Percentiles rank a stretch among this genome's conserved stretches.
Conservation (phyloP, 2,329 filamentous ascomycete species). For the Aspergillus glaucus region DNA sequence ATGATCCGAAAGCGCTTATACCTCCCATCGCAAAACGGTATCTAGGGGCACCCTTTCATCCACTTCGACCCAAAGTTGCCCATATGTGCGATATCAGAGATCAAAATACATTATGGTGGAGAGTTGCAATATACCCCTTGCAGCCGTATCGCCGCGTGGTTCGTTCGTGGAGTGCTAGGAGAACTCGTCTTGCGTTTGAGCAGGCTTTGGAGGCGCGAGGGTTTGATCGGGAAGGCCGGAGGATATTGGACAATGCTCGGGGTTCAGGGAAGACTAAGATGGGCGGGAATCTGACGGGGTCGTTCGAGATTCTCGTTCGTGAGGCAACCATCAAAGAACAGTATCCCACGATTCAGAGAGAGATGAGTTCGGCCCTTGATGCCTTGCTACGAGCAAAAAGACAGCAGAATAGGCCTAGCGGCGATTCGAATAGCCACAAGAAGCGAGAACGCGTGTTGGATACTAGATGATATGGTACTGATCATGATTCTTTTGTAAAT, state of each 20-base stretch:
- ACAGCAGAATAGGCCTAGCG: not conserved
- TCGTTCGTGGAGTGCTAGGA: conserved; percentile 41
- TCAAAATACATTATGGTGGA: conserved; percentile 44
- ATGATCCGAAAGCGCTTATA: conserved; percentile 15
- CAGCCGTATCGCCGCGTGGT: conserved; percentile 35
- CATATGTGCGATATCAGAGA: conserved; percentile 33
- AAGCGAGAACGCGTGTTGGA: no score
- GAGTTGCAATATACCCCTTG: conserved; percentile 28
- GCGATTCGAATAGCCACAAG: no score
- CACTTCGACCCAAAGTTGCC: conserved; percentile 32
- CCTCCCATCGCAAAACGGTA: conserved; percentile 27
- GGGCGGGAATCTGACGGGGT: conserved; percentile 27
- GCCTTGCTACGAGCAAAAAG: conserved; percentile 5
- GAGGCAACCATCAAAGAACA: conserved; percentile 6
- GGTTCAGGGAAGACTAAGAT: not conserved
- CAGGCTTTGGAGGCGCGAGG: conserved; percentile 42
- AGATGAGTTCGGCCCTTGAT: conserved; percentile 11
- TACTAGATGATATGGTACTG: not conserved
- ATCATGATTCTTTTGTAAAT: not conserved
- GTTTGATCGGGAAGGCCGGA: conserved; percentile 32
- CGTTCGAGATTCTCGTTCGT: conserved; percentile 25
- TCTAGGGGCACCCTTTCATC: conserved; percentile 21
- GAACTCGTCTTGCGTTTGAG: conserved; percentile 40
- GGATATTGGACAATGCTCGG: conserved; percentile 5
- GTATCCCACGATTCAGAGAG: conserved; percentile 10